phyloP scores from a whole-genome alignment of 2,329 filamentous ascomycete species.

The Chrysoporthe cubensis region DNA sequence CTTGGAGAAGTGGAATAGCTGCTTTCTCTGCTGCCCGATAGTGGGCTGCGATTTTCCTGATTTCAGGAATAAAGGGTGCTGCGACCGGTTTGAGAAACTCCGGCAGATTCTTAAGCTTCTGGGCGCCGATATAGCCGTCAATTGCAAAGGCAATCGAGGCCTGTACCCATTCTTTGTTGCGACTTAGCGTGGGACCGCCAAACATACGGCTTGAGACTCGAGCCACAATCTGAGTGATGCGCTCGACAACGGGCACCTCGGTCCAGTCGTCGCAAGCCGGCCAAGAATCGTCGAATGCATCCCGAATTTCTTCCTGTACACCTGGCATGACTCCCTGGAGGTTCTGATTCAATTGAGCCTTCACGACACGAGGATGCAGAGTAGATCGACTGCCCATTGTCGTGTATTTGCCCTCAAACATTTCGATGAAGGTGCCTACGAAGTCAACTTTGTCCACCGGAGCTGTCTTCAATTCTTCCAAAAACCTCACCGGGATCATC shows the following conservation, averaged over 20 bases:
- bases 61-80: constrained; percentile 12
- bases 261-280: constrained; percentile 29
- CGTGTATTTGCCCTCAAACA: constrained; percentile 41
- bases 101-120: constrained; percentile 31
- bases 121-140: constrained; percentile 37
- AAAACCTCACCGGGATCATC: constrained; percentile 35
- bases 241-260: background rate
- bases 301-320: constrained; percentile 33
- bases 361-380: constrained; percentile 36
- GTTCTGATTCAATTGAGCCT: constrained; percentile 34
- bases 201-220: constrained; percentile 38
- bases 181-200: constrained; percentile 32
- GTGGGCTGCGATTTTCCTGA: constrained; percentile 36
- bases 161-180: constrained; percentile 38
- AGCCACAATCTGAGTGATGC: constrained; percentile 36
- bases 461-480: constrained; percentile 36
- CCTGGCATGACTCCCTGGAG: constrained; percentile 14
- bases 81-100: constrained; percentile 34
- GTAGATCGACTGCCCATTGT: constrained; percentile 37
- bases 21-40: constrained; percentile 32
- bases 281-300: constrained; percentile 32
- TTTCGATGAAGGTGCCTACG: constrained; percentile 35
- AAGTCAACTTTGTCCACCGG: constrained; percentile 36
- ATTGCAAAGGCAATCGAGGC: constrained; percentile 36
- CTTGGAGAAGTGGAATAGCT: constrained; percentile 35